These are phyloP conservation scores for Vinca major DNA, from an alignment of 305 asterid species.

Conservation along the genomic window DNA sequence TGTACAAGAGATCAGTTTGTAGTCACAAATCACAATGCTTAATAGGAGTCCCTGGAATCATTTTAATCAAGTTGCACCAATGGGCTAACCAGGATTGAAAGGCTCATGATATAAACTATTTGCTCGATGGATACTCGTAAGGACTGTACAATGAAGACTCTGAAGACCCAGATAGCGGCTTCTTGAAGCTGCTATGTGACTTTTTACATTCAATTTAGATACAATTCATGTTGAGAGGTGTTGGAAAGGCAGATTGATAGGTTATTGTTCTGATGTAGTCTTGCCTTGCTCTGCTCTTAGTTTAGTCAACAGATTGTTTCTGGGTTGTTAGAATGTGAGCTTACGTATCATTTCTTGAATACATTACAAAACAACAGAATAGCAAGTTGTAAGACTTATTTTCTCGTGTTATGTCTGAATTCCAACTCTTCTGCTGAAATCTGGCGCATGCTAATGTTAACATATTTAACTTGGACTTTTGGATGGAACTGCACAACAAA, in stretches of 20 bases:
- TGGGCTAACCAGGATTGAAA: not conserved
- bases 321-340: not conserved
- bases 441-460: not conserved
- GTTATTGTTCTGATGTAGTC: not conserved
- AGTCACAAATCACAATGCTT: too few species aligned
- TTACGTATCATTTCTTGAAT: not conserved
- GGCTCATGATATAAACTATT: not conserved
- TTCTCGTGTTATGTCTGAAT: not conserved
- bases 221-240: not conserved
- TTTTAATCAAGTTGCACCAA: not conserved
- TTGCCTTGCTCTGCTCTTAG: not conserved
- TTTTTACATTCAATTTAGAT: not conserved
- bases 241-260: not conserved
- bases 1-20: too few species aligned
- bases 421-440: not conserved
- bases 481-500: too few species aligned
- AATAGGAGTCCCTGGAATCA: not conserved
- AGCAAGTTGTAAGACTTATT: not conserved
- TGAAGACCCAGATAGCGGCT: not conserved
- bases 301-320: not conserved
- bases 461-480: too few species aligned
- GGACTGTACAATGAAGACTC: not conserved
- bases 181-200: not conserved
- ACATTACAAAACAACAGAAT: not conserved
- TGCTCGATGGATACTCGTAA: not conserved